Evolutionary conservation across 768 basidiomycete species (phyloP), one percentile per base, ranked within the genome.

Genomic region (Agaricus sinodeliciosus): DNA sequence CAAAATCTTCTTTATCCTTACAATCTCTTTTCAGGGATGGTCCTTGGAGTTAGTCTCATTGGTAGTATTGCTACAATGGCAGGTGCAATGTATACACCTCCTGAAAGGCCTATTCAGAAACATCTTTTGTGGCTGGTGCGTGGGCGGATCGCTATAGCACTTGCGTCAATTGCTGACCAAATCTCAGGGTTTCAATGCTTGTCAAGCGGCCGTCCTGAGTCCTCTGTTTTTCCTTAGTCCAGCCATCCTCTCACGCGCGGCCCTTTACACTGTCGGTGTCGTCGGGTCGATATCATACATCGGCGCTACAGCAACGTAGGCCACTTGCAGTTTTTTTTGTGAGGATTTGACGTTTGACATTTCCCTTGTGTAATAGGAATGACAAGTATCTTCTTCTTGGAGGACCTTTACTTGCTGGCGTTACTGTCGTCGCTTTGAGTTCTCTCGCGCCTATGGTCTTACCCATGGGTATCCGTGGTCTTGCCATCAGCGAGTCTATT

Each of bases 171-270:
- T 26, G 16, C 28, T 27, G 36, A 58, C 43, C 49, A n/a, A 42
- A 7, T 22, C 43, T 34, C 53, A 90, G 87, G 84, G 82, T 3
- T 94, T 95, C 69, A 90, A 93, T 57, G 84, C 77, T 3, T 90
- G 81, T 65, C 92, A 94, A 70, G 89, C 89, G 6, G 86, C 89
- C 6, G 90, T 88, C 2, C 73, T 95, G 39, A 87, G 86, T 57
- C 92, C 92, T 2, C 65, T 95, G n/a, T 92, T 91, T 72, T 93
- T 94, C 77, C 67, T 93, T 43, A 84, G 75, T 61, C 92, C 92
- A 2, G 90, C 88, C 11, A 78, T 94, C 57, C 77, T 95, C 46
- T 85, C 86, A 15, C 82, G 92, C 27, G 92, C 92, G 8, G 92
- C 90, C 4, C 71, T 95, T 2, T 95, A 95, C 69, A 94, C 92